A percentile compares a stretch with the other conserved stretches of the same genome.
Conservation (phyloP, 257 asterid genomes). For the Nicotiana paniculata region DNA sequence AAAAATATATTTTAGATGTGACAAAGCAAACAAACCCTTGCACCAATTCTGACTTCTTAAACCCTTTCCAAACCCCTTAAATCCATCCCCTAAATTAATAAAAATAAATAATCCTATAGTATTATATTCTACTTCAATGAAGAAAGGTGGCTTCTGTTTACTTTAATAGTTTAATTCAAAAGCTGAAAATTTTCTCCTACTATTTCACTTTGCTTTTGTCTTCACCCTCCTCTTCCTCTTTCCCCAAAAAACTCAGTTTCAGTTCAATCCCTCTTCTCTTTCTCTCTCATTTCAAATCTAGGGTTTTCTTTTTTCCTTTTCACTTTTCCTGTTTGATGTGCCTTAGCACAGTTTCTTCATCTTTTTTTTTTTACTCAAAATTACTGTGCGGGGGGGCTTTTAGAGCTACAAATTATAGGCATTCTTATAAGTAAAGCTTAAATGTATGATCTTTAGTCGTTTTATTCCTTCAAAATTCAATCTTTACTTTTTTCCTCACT, state of each 20-base stretch:
- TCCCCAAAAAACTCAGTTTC: conserved; percentile 27
- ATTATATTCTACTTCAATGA: conserved; percentile 12
- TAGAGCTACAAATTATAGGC: conserved; percentile 31
- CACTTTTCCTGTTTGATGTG: conserved; percentile 9
- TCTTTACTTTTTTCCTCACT: conserved; percentile 5
- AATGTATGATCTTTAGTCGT: conserved; percentile 22
- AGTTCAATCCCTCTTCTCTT: conserved; percentile 5
- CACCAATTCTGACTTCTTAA: conserved; percentile 10
- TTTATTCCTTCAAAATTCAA: conserved; percentile 12
- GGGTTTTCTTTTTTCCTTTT: conserved; percentile 44
- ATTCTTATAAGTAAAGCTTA: conserved; percentile 29
- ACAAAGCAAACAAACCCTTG: neutral
- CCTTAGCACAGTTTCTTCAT: conserved; percentile 13
- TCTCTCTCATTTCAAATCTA: conserved; percentile 57
- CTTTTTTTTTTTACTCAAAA: conserved; percentile 12
- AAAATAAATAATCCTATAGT: neutral
- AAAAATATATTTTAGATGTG: too few species aligned
- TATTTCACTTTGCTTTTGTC: conserved; percentile 65
- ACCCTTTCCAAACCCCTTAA: conserved; percentile 11
- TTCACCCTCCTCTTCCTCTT: conserved; percentile 44
- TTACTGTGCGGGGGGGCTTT: conserved; percentile 13
- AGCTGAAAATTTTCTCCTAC: conserved; percentile 36
- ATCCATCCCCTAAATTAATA: neutral
- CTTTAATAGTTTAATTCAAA: conserved; percentile 58
- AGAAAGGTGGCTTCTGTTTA: conserved; percentile 21